These are phyloP conservation scores for Alternaria infectoria DNA, from an alignment of 2,329 filamentous ascomycete genomes.

Conservation along the genomic window DNA sequence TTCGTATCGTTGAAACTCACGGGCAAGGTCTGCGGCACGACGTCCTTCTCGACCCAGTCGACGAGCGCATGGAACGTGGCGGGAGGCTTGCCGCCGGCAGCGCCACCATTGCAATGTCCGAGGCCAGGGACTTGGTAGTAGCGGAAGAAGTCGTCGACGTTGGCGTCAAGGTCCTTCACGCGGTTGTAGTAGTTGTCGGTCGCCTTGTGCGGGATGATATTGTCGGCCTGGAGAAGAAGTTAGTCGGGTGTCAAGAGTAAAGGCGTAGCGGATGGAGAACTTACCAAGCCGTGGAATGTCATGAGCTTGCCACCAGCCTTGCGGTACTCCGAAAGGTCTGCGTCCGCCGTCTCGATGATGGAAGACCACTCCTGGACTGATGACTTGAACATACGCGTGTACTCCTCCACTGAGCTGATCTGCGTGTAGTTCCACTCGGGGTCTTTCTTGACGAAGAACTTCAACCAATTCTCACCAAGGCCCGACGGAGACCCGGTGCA, in stretches of 20 bases:
- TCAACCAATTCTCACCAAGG: neutral
- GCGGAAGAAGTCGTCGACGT: constrained; percentile 30
- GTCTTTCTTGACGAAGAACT: constrained; percentile 21
- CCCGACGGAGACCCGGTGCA: neutral
- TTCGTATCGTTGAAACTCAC: neutral
- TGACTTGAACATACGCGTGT: neutral
- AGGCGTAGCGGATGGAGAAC: neutral
- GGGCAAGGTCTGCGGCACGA: constrained; percentile 19
- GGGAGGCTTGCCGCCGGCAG: constrained; percentile 22
- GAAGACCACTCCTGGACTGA: constrained; percentile 13
- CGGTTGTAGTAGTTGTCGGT: constrained; percentile 20
- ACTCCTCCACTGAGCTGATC: neutral
- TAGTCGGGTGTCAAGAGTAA: neutral
- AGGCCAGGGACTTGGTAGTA: constrained; percentile 32
- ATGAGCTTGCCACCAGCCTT: constrained; percentile 30
- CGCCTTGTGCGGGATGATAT: constrained; percentile 1
- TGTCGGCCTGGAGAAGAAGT: neutral
- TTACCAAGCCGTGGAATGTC: constrained; percentile 30
- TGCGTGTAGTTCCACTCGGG: constrained; percentile 1
- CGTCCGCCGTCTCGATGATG: constrained; percentile 17
- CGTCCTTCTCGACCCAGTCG: constrained; percentile 36
- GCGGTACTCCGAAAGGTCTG: constrained; percentile 27
- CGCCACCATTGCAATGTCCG: constrained; percentile 26
- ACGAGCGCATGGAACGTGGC: constrained; percentile 44
- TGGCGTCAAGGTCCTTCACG: constrained; percentile 11